Evolutionary conservation across 2,329 filamentous ascomycete genomes (phyloP), one percentile per base, ranked within the genome.

Genomic region (Metarhizium humberi): DNA sequence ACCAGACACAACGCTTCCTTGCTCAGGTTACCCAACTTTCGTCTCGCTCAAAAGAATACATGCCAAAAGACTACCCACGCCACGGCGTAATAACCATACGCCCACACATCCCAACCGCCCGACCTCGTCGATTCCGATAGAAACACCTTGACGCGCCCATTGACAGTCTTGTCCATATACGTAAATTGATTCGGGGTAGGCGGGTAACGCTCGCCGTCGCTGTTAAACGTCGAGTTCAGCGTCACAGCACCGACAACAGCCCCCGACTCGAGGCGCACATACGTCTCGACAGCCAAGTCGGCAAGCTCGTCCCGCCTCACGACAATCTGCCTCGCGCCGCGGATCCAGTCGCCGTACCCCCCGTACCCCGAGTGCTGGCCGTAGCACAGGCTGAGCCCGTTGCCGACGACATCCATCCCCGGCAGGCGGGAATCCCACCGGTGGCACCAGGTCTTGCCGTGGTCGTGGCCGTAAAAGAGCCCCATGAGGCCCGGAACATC

Each of bases 331-430:
- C 83, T 73, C 3, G 77, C 75, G 1, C 85, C 86, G 0, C 85
- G 77, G 10, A 78, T 77, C 80, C 80, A 87, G 46, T 75, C 72
- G 0, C 84, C 82, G 60, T 89, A 88, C 0, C 86, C 86, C 0
- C 85, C 86, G 55, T 88, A 88, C 0, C 86, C 86, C 0, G 81
- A 78, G 59, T 85, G 84, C 59, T 86, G 81, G 6, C 83, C 82
- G 61, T 84, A 87, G 59, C 77, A 79, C 8, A 80, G 58, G 50
- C 75, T 71, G 20, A 74, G 62, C 2, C 75, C 75, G 54, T 73
- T 76, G 0, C 75, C 77, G 0, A 57, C 51, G 3, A 71, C 59
- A 0, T 61, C 58, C 61, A 71, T 67, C 1, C 64, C 67, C 2
- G 63, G 61, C 0, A 71, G 66, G 1, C 64, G 59, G 2, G 71